Percentiles rank a stretch among this genome's conserved stretches.
Evolutionary conservation across 768 basidiomycete genomes (phyloP).

Genomic region (Boletus eberwhitei): DNA sequence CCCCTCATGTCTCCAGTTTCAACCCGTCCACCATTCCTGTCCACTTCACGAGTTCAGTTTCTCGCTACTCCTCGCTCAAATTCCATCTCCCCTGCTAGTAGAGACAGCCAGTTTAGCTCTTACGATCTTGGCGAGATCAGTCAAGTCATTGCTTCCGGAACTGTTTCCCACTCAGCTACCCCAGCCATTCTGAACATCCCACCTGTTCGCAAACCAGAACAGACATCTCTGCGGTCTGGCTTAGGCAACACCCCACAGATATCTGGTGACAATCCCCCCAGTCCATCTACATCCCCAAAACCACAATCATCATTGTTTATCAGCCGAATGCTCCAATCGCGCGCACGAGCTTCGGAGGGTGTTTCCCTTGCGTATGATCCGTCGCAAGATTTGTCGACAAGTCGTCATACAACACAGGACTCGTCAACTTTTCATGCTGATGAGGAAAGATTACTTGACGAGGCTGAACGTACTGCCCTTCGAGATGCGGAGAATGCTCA

Average conservation of each 20-base stretch:
- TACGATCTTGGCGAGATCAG: slow-evolving; percentile 5
- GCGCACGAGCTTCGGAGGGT: slow-evolving; percentile 15
- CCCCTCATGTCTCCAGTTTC: slow-evolving; percentile 20
- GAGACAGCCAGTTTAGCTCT: not conserved
- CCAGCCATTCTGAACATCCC: slow-evolving; percentile 5
- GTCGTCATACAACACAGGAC: slow-evolving; percentile 6
- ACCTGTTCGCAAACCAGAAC: not conserved
- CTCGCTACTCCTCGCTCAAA: not conserved
- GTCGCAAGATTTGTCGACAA: slow-evolving; percentile 1
- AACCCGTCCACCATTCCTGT: slow-evolving; percentile 3
- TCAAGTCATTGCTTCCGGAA: not conserved
- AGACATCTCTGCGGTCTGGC: not conserved
- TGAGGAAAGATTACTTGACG: slow-evolving; percentile 12
- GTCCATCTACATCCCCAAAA: not conserved
- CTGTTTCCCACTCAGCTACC: not conserved
- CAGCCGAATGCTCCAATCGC: slow-evolving; percentile 20
- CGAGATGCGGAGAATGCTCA: slow-evolving; percentile 9
- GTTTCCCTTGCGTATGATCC: not conserved
- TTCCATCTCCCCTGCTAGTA: not conserved
- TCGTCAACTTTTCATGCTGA: slow-evolving; percentile 1
- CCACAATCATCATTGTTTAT: slow-evolving; percentile 12
- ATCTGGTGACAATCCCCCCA: not conserved
- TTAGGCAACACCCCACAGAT: not conserved
- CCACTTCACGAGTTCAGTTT: slow-evolving; percentile 1
- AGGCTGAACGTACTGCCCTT: slow-evolving; percentile 14